Evolutionary conservation across 2,329 filamentous ascomycete species (phyloP), one percentile per base, ranked within the genome.

Genomic region (Aspergillus fumigatus): DNA sequence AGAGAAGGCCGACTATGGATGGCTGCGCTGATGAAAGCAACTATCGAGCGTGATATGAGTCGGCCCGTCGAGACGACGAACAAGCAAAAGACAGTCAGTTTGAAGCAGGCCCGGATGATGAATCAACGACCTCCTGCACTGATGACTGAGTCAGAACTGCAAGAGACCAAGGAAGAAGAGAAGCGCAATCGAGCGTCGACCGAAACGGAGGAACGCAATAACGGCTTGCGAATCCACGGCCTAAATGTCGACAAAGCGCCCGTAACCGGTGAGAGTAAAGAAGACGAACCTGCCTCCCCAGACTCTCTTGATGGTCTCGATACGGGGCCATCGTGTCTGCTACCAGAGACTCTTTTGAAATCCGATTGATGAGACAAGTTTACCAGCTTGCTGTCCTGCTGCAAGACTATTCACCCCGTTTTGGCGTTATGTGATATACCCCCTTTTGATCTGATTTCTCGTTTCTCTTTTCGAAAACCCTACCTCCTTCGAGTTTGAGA

Each of bases 1-100:
- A 86, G 90, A 66, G 86, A 94, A 69, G 94, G 94, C 17, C 86
- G 94, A 11, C 79, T 95, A 43, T 99, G 94, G 94, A 99, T 99
- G 94, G 94, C 92, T 4, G 94, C 94, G 5, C 79, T 99, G 52
- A 96, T 99, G 90, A 99, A 99, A 77, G 94, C 94, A 10, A 99
- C 94, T 1, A 99, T 99, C 66, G 93, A 97, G 70, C 88, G 93
- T 59, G 94, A 99, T 65, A 77, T 84, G 67, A 84, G 84, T 3
- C 84, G 88, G 59, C 84, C 88, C 9, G 87, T 96, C 58, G 92
- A 90, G 21, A 94, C 90, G 3, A 96, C 92, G 3, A 97, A 97
- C 75, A 93, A 96, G 70, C 92, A 97, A 71, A 94, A 96, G 79
- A 99, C 94, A 0, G 96, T 99, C 54, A 94, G 89, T 26, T 84